Conservation (phyloP, 2,329 filamentous ascomycete genomes). For the Penicillium sp. region DNA sequence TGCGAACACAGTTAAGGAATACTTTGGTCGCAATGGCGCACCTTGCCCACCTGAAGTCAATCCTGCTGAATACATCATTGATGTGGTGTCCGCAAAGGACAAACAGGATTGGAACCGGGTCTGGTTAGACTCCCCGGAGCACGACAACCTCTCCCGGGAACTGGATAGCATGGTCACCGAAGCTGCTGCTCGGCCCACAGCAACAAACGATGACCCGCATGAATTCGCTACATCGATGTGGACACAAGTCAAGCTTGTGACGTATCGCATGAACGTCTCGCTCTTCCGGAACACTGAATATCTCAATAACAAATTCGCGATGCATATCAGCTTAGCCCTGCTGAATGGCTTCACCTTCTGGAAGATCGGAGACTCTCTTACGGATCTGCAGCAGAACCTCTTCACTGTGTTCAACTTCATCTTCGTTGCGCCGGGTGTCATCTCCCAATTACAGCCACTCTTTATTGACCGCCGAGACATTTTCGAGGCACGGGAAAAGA, state of each 20-base stretch:
- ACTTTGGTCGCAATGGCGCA: not conserved
- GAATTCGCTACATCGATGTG: constrained; percentile 11
- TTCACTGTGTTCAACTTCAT: constrained; percentile 16
- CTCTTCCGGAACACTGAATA: constrained; percentile 16
- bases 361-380: constrained; percentile 7
- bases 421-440: constrained; percentile 13
- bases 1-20: constrained; percentile 1
- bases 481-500: constrained; percentile 15
- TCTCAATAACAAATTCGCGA: constrained; percentile 12
- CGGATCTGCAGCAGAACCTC: constrained; percentile 9
- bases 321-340: not conserved
- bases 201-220: constrained; percentile 7
- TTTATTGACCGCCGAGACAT: constrained; percentile 11
- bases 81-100: not conserved
- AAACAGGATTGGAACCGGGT: constrained; percentile 10
- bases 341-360: not conserved
- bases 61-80: constrained; percentile 59
- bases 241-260: constrained; percentile 8
- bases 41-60: constrained; percentile 65
- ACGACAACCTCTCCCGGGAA: no score
- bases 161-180: no score
- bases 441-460: constrained; percentile 10
- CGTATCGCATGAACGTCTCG: constrained; percentile 10
- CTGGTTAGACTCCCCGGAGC: no score
- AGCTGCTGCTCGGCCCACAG: no score